Base-by-base conservation (phyloP, 768 basidiomycete genomes). In the Pisolithus microcarpus region DNA sequence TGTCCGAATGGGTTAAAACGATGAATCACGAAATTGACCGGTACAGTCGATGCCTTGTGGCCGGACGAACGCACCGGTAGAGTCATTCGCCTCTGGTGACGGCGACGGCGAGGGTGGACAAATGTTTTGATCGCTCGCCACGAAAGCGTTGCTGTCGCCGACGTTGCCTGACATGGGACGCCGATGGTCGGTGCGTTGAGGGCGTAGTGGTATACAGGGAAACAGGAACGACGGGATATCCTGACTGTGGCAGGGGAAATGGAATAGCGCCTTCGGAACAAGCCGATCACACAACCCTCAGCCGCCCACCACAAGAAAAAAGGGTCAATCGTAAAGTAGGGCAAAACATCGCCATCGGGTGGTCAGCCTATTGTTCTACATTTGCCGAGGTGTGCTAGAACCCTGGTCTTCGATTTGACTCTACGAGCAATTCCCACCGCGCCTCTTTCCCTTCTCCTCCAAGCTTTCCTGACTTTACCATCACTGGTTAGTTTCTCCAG, bases 401-500 rank as follows among this genome's bases (percentile, higher is more conserved):
- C 4, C 9, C 31, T 15, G 34, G 11, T 13, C 34, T 10, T 10
- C 11, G 11, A 34, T 11, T 34, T 15, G 8, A 31, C 11, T 34
- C 13, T 13, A 34, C 34, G 11, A 47, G 52, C 43, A 70, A 54
- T 39, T 58, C 70, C 85, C 85, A 86, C 38, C 58, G 63, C 5
- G 71, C 67, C 26, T 80, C 70, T 46, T 71, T 72, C 7, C 72
- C 76, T 52, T 81, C 78, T 3, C 82, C 85, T 28, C 71, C 74
- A 9, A 78, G 51, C 21, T 61, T n/a, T 65, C 52, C 62, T 67
- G 5, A 87, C 85, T 40, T 70, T 66, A 1, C 79, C 80, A 43
- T 94, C 91, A 1, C 61, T 67, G 58, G 80, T 73, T 48, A 93
- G 67, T 66, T 95, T 95, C 51, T 68, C 66, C 58, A 94, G 67